Conservation (phyloP, 768 basidiomycete genomes). For the Suillus alpinus region DNA sequence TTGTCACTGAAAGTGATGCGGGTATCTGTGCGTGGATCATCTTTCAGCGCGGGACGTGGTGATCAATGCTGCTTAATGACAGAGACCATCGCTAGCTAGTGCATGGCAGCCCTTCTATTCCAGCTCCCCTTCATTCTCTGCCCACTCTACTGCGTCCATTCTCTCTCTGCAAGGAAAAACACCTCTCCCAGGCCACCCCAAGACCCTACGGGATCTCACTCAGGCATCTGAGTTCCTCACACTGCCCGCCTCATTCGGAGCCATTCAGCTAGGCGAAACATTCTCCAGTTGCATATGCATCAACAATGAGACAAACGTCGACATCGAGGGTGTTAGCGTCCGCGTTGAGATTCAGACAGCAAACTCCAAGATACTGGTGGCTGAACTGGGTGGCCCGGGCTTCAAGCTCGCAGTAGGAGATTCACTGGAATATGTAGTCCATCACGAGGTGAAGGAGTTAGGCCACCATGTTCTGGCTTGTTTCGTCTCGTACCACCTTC, state of each 20-base stretch:
- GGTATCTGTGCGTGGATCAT: conserved; percentile 63
- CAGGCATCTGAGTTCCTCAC: conserved; percentile 77
- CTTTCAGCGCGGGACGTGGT: background rate
- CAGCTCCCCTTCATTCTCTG: conserved; percentile 76
- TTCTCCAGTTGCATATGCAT: conserved; percentile 81
- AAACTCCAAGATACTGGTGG: conserved; percentile 57
- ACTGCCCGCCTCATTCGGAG: conserved; percentile 79
- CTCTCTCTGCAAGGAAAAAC: conserved; percentile 70
- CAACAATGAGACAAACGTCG: conserved; percentile 69
- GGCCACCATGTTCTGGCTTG: conserved; percentile 89
- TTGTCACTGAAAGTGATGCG: conserved; percentile 86
- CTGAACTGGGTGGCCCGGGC: conserved; percentile 59
- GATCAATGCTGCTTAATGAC: conserved; percentile 9
- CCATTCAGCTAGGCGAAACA: conserved; percentile 86
- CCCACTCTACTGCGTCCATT: conserved; percentile 75
- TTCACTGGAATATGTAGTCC: conserved; percentile 64
- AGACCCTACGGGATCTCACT: conserved; percentile 79
- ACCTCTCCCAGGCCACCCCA: conserved; percentile 74
- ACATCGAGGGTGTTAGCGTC: conserved; percentile 62
- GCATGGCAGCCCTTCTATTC: conserved; percentile 90
- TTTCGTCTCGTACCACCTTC: conserved; percentile 78
- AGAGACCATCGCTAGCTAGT: conserved; percentile 73
- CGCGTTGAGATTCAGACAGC: conserved; percentile 86
- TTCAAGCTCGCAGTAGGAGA: conserved; percentile 51
- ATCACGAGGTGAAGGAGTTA: conserved; percentile 91